Base-by-base conservation (phyloP, 345 rosid genomes). In the Lumnitzera racemosa region DNA sequence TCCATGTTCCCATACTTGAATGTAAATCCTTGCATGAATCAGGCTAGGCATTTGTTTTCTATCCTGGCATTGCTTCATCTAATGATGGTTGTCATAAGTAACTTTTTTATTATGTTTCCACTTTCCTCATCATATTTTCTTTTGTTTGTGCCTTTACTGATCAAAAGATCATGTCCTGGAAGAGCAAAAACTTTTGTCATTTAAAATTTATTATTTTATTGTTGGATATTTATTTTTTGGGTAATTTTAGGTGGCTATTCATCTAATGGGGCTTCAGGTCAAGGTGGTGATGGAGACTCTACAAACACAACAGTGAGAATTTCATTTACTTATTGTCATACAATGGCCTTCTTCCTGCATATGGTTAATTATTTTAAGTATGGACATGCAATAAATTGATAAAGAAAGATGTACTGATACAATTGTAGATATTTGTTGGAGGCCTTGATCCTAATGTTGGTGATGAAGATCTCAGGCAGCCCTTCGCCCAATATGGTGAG, bases 371-470 rank as follows among this genome's bases (percentile, higher is more conserved):
- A 47, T 46, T 72, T 36, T 36, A 36, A 36, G 5, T 36, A 7
- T 36, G 43, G 11, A 36, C 43, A 36, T 36, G 43, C 43, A 36
- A 4, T 36, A 9, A 6, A 7, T 36, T 36, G 43, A 36, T 7
- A 36, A 36, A 36, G 43, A 36, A 36, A 36, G 43, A 36, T 36
- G 7, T 7, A 36, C 43, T 3, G 43, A 55, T 67, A 49, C 67
- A 58, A 43, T 59, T 71, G 58, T 79, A 94, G 99, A 88, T 94
- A 74, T 94, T 94, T 80, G 97, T 94, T 64, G 99, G 97, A 64
- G 96, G 96, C 58, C 96, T 94, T 69, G 97, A 88, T 79, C 83
- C 91, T 50, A 77, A 73, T 68, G 96, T 90, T 63, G 83, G 79
- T 55, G 96, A 86, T 62, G 97, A 88, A 72, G 96, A 90, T 69